Conservation (phyloP, 2,329 filamentous ascomycete species). For the Penicillium fuscoglaucum region DNA sequence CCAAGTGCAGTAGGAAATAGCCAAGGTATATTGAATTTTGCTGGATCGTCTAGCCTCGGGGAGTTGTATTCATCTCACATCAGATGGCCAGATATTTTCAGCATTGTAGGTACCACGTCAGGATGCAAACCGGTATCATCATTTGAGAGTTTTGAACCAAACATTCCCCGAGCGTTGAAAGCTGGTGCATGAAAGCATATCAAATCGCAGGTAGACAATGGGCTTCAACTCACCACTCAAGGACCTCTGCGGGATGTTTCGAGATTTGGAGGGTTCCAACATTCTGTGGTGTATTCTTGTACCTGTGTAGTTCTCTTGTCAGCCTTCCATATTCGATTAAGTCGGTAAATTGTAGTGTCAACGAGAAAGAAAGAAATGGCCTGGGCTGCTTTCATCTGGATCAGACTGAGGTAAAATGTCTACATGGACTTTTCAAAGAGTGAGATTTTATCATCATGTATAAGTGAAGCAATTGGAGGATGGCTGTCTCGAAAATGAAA, state of each 20-base stretch:
- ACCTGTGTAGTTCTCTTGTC: background rate
- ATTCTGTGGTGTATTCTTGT: background rate
- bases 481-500: background rate
- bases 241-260: background rate
- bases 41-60: background rate
- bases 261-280: background rate
- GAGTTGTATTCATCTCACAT: background rate
- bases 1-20: background rate
- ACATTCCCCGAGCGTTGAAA: background rate
- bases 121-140: background rate
- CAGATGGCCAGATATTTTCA: conserved; percentile 1
- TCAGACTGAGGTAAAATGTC: background rate
- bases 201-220: background rate
- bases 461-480: background rate
- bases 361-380: background rate
- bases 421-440: background rate
- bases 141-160: background rate
- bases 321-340: background rate
- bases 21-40: background rate
- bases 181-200: background rate
- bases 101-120: background rate
- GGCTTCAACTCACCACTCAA: background rate
- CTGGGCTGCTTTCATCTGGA: background rate
- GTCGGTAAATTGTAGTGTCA: background rate
- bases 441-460: background rate